These are phyloP conservation scores for Rubus parviflorus DNA, from an alignment of 306 rosid genomes.

Conservation along the genomic window DNA sequence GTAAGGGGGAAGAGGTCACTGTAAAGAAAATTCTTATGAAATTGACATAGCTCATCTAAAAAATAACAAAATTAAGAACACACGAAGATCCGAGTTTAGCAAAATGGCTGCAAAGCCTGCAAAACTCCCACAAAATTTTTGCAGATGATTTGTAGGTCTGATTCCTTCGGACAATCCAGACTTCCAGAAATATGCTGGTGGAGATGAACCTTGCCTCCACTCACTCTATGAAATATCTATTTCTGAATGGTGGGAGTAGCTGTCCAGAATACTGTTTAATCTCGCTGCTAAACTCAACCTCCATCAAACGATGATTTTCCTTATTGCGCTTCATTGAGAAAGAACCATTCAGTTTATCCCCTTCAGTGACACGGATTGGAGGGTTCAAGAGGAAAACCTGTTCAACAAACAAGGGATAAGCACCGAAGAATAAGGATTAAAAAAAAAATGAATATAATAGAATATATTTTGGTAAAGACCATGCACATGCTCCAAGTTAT, in stretches of 20 bases:
- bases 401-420: conserved; percentile 18
- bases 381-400: conserved; percentile 88
- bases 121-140: conserved; percentile 28
- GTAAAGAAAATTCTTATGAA: neutral
- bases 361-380: conserved; percentile 51
- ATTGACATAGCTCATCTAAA: neutral
- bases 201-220: conserved; percentile 10
- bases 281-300: conserved; percentile 81
- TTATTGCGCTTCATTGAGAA: conserved; percentile 82
- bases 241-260: conserved; percentile 49
- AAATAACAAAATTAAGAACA: neutral
- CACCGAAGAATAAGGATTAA: neutral
- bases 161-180: conserved; percentile 24
- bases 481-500: neutral
- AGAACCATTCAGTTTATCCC: conserved; percentile 64
- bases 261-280: conserved; percentile 58
- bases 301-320: conserved; percentile 96
- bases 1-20: neutral
- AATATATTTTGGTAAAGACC: neutral
- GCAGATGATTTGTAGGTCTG: conserved; percentile 10
- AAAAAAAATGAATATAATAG: neutral
- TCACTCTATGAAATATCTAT: conserved; percentile 84
- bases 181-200: conserved; percentile 7
- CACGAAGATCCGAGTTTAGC: neutral
- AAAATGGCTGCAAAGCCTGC: conserved; percentile 26